A percentile compares a stretch with the other conserved stretches of the same genome.
Conservation (phyloP, 805 yeast genomes). For the Kluyveromyces dobzhanskii region DNA sequence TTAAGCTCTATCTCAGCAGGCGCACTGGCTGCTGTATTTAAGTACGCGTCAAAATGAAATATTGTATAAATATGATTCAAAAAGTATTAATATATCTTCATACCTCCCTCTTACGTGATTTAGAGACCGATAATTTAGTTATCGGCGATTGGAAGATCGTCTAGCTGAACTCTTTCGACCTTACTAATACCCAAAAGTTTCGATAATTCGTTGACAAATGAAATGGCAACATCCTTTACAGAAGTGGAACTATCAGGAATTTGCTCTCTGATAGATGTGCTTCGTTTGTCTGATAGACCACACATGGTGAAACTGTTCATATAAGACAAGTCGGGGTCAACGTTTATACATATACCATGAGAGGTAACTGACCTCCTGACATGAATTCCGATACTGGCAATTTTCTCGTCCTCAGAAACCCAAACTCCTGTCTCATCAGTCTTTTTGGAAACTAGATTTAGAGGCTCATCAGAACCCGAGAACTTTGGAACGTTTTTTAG, state of each 20-base stretch:
- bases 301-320: constrained; percentile 75
- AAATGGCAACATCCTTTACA: constrained; percentile 34
- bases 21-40: constrained; percentile 8
- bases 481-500: constrained; percentile 23
- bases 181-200: constrained; percentile 30
- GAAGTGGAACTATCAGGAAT: constrained; percentile 17
- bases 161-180: constrained; percentile 32
- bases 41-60: constrained; percentile 7
- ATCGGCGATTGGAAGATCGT: constrained; percentile 21
- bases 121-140: not conserved
- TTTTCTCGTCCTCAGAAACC: constrained; percentile 52
- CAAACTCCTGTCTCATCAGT: constrained; percentile 86
- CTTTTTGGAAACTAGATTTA: constrained; percentile 27
- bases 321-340: constrained; percentile 60
- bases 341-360: constrained; percentile 84
- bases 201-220: constrained; percentile 39
- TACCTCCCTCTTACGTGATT: not conserved
- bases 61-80: not conserved
- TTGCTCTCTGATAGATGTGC: constrained; percentile 41
- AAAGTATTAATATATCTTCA: not conserved
- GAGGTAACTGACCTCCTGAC: constrained; percentile 77
- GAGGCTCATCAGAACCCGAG: constrained; percentile 4
- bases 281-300: constrained; percentile 60
- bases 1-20: constrained; percentile 10
- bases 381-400: constrained; percentile 86